phyloP scores from a whole-genome alignment of 2,329 filamentous ascomycete genomes.

The Colletotrichum destructivum region DNA sequence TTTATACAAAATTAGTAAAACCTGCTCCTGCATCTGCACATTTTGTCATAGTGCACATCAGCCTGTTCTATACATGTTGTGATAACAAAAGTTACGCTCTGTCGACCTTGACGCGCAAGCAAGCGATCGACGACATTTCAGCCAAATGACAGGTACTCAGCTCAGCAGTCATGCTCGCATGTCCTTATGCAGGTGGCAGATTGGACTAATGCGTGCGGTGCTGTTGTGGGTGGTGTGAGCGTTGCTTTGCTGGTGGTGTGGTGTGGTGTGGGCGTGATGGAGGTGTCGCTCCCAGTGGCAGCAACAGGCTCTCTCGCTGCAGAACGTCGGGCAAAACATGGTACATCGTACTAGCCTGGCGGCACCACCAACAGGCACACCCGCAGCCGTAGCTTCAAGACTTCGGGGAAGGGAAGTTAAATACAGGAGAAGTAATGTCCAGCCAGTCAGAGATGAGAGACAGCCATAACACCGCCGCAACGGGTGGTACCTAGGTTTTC shows the following conservation, averaged over 20 bases:
- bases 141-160: not conserved
- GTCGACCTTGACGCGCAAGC: not conserved
- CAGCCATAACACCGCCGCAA: not conserved
- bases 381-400: conserved; percentile 8
- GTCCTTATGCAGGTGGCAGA: conserved; percentile 9
- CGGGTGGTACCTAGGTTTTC: not conserved
- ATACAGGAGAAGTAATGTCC: not conserved
- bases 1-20: too few relatives aligned
- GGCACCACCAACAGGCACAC: conserved; percentile 7
- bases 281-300: not conserved
- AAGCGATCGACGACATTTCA: not conserved
- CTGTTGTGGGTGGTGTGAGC: not conserved
- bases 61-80: too few relatives aligned
- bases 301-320: conserved; percentile 24
- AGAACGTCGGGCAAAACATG: conserved; percentile 31
- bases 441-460: conserved; percentile 18
- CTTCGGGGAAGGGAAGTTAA: not conserved
- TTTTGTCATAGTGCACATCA: not conserved
- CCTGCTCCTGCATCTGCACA: not conserved
- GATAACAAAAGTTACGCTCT: not conserved
- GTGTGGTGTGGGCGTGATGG: not conserved
- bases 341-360: conserved; percentile 6
- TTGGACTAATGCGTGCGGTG: conserved; percentile 20
- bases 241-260: not conserved
- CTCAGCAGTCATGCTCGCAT: conserved; percentile 5